A percentile compares a stretch with the other conserved stretches of the same genome.
Conservation (phyloP, 2,329 filamentous ascomycete species). For the Xylaria sp. region DNA sequence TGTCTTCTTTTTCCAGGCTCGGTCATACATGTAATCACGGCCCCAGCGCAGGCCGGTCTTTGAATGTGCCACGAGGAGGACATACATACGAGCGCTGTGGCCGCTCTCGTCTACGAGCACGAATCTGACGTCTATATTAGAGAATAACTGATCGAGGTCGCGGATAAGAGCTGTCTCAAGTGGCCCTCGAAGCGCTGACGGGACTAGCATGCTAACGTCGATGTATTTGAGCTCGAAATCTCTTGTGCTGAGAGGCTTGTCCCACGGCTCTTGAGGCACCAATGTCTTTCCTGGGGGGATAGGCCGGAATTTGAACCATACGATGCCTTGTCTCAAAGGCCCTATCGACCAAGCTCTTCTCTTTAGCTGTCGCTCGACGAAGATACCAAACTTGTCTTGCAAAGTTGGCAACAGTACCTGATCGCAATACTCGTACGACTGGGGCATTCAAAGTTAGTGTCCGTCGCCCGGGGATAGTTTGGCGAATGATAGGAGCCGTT, state of each 20-base stretch:
- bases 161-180: constrained; percentile 46
- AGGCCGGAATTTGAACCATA: constrained; percentile 50
- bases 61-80: constrained; percentile 59
- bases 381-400: constrained; percentile 52
- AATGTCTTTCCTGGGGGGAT: constrained; percentile 43
- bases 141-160: constrained; percentile 47
- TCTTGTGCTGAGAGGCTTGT: constrained; percentile 12
- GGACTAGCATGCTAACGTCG: constrained; percentile 56
- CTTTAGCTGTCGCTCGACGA: constrained; percentile 48
- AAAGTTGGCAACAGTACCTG: constrained; percentile 62
- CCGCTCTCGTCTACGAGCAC: constrained; percentile 54
- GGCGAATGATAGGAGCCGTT: neutral
- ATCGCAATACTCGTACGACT: constrained; percentile 63
- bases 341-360: constrained; percentile 56
- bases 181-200: constrained; percentile 44
- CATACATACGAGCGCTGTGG: constrained; percentile 55
- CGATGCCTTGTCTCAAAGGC: constrained; percentile 43
- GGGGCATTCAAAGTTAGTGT: neutral
- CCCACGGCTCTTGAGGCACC: constrained; percentile 36
- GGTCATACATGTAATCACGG: constrained; percentile 47
- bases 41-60: constrained; percentile 50
- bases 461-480: neutral
- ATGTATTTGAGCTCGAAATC: constrained; percentile 47
- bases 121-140: constrained; percentile 48
- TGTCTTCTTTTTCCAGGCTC: constrained; percentile 46